Evolutionary conservation across 306 rosid species (phyloP).

Genomic region (Prunus padus): DNA sequence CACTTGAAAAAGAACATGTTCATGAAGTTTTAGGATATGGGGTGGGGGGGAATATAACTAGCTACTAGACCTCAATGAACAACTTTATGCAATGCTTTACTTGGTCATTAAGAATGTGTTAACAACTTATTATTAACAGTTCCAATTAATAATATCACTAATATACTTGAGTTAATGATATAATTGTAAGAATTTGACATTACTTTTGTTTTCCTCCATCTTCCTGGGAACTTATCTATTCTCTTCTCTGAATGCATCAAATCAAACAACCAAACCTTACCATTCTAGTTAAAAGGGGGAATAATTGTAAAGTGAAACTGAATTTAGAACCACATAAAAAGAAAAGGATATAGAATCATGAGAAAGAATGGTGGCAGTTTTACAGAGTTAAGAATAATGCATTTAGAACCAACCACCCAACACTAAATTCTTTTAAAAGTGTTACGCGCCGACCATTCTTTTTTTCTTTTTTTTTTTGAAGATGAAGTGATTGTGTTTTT

Average conservation of each 20-base stretch:
- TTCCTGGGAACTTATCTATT: conserved; percentile 6
- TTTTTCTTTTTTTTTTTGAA: no score
- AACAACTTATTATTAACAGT: background rate
- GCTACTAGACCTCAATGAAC: background rate
- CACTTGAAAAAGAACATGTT: conserved; percentile 25
- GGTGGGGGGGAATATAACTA: background rate
- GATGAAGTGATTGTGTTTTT: no score
- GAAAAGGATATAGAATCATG: conserved; percentile 16
- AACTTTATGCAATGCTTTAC: conserved; percentile 18
- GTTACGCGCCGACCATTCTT: background rate
- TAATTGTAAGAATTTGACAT: background rate
- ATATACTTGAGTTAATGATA: background rate
- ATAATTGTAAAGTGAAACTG: conserved; percentile 20
- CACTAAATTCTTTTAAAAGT: background rate
- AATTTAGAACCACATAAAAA: conserved; percentile 17
- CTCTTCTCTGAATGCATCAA: background rate
- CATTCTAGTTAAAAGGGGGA: conserved; percentile 18
- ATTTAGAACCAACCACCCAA: conserved; percentile 10
- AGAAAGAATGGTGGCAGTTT: conserved; percentile 28
- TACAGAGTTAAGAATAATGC: conserved; percentile 3
- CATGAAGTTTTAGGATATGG: conserved; percentile 15
- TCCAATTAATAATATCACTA: background rate
- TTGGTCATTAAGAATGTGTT: conserved; percentile 1
- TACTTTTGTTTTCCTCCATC: background rate
- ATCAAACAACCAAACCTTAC: background rate